Percentiles rank a stretch among this genome's conserved stretches.
phyloP scores from a whole-genome alignment of 2,329 filamentous ascomycete genomes.

The Ceratocystis diversiconidia region DNA sequence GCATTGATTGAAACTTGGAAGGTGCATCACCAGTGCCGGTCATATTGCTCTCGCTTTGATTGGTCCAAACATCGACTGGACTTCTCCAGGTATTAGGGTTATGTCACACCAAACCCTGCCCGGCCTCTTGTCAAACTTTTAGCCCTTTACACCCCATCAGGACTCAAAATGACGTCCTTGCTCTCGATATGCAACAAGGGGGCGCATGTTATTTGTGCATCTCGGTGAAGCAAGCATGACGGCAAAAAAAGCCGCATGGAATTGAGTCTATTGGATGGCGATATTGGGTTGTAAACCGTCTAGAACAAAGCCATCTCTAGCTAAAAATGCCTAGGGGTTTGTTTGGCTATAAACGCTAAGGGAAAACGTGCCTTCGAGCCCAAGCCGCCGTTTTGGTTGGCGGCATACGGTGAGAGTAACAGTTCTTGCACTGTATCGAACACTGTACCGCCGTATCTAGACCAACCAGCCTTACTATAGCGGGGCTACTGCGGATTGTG shows the following conservation, averaged over 20 bases:
- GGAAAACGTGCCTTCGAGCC: neutral
- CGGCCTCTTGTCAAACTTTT: neutral
- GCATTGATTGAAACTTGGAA: neutral
- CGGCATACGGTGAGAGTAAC: too few species aligned
- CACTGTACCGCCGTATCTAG: neutral
- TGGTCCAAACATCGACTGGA: neutral
- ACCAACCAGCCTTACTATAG: neutral
- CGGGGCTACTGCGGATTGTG: neutral
- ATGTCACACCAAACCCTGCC: neutral
- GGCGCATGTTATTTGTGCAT: neutral
- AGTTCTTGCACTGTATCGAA: too few species aligned
- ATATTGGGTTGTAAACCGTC: neutral
- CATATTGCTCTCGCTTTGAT: neutral
- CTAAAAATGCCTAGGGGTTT: neutral
- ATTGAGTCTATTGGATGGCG: neutral
- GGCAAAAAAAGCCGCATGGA: neutral
- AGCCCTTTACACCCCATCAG: neutral
- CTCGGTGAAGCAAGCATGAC: neutral
- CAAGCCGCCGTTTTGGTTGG: neutral
- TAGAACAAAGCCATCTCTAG: neutral
- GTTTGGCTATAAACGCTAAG: neutral
- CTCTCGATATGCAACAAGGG: neutral
- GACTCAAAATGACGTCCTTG: neutral
- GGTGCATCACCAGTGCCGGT: too few species aligned
- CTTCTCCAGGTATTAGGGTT: neutral